Percentiles rank a stretch among this genome's conserved stretches.
Conservation (phyloP, 2,329 filamentous ascomycete genomes). For the Epichloe sylvatica region DNA sequence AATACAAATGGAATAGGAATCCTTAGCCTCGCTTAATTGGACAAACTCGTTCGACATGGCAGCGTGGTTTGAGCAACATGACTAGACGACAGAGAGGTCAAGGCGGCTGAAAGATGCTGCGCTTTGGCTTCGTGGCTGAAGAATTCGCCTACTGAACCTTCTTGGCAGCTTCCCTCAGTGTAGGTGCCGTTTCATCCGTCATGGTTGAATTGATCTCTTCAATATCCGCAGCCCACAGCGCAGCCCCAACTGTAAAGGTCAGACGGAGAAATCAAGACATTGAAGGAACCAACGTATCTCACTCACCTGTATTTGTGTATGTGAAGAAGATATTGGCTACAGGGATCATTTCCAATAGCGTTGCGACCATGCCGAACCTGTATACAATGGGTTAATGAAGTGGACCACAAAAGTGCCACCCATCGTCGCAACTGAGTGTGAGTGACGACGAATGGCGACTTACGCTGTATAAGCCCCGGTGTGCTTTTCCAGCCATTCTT, state of each 20-base stretch:
- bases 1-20: not conserved
- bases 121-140: not conserved
- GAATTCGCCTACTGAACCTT: slow-evolving; percentile 21
- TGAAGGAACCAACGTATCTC: slow-evolving; percentile 11
- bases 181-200: slow-evolving; percentile 36
- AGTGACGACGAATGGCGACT: slow-evolving; percentile 18
- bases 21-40: not conserved
- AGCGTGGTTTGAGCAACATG: not conserved
- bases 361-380: slow-evolving; percentile 63
- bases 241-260: slow-evolving; percentile 54
- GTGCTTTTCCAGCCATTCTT: slow-evolving; percentile 56
- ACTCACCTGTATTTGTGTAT: slow-evolving; percentile 70
- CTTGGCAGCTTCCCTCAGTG: slow-evolving; percentile 33
- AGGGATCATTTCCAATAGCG: slow-evolving; percentile 72
- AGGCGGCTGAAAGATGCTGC: not conserved
- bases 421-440: not conserved
- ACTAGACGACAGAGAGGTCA: not conserved
- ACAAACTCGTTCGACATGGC: not conserved
- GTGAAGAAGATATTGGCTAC: slow-evolving; percentile 70
- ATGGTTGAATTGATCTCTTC: slow-evolving; percentile 43
- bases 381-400: slow-evolving; percentile 6
- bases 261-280: not conserved
- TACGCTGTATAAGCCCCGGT: slow-evolving; percentile 70
- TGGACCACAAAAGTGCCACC: not conserved
- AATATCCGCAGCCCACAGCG: slow-evolving; percentile 85